phyloP scores from a whole-genome alignment of 1,139 yeast species.

The Yamadazyma atmosphaerica region DNA sequence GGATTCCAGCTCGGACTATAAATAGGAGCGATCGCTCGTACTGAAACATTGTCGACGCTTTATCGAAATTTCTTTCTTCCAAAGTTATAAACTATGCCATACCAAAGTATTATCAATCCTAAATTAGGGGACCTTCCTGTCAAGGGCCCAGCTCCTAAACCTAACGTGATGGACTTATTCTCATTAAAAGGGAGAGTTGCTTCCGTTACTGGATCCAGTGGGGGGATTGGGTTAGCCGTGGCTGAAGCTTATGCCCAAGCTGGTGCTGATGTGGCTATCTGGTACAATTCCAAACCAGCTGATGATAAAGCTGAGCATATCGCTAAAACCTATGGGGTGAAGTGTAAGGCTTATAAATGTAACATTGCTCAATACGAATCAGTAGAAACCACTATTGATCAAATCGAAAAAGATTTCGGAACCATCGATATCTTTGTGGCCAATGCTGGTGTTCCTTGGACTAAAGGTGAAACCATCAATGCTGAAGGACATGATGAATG shows the following conservation, averaged over 20 bases:
- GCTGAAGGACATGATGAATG: constrained; percentile 52
- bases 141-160: constrained; percentile 28
- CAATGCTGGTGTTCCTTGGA: constrained; percentile 91
- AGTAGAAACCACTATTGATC: constrained; percentile 57
- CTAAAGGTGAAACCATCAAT: constrained; percentile 67
- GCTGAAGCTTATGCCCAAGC: constrained; percentile 89
- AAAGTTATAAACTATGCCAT: constrained; percentile 12
- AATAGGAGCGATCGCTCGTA: constrained; percentile 1
- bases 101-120: constrained; percentile 22
- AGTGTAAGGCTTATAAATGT: constrained; percentile 70
- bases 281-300: constrained; percentile 61
- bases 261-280: constrained; percentile 85
- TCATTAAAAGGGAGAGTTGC: constrained; percentile 83
- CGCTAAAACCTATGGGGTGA: constrained; percentile 62
- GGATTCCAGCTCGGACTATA: background rate
- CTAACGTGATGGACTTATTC: constrained; percentile 49
- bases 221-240: constrained; percentile 82
- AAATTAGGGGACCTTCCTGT: constrained; percentile 30
- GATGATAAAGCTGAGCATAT: constrained; percentile 59
- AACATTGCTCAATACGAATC: constrained; percentile 59
- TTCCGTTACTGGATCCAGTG: constrained; percentile 83
- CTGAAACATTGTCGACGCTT: background rate
- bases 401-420: constrained; percentile 68
- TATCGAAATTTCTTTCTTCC: background rate
- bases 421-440: constrained; percentile 84